Percentiles rank a stretch among this genome's conserved stretches.
Conservation (phyloP, 2,329 filamentous ascomycete species). For the Dothiorella sarmentorum region DNA sequence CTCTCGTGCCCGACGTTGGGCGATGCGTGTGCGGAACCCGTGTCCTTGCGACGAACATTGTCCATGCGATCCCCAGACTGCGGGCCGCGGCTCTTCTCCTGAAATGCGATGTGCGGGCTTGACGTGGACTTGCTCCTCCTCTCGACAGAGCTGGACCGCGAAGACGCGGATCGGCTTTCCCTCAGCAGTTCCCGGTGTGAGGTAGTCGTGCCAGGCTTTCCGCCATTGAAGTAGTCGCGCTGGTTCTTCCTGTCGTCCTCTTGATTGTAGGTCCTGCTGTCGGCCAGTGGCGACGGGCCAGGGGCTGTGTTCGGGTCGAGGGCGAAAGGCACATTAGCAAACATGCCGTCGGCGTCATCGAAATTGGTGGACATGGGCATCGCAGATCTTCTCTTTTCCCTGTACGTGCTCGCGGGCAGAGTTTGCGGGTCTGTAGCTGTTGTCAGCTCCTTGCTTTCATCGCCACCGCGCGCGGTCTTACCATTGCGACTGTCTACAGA, state of each 20-base stretch:
- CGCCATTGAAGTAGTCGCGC: conserved; percentile 45
- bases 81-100: conserved; percentile 72
- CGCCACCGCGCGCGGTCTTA: conserved; percentile 21
- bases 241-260: conserved; percentile 28
- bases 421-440: conserved; percentile 55
- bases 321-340: conserved; percentile 45
- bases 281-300: conserved; percentile 37
- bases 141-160: conserved; percentile 46
- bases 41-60: conserved; percentile 45
- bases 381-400: conserved; percentile 71
- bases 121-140: conserved; percentile 37
- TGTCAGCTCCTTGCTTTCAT: background rate
- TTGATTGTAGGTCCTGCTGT: conserved; percentile 29
- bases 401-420: conserved; percentile 72
- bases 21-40: conserved; percentile 25
- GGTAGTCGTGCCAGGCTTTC: conserved; percentile 27
- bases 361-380: conserved; percentile 59
- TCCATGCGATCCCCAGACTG: conserved; percentile 51
- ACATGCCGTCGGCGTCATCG: conserved; percentile 54
- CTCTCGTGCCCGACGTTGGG: conserved; percentile 49
- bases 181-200: conserved; percentile 41
- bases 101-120: conserved; percentile 88
- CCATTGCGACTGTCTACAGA: conserved; percentile 34
- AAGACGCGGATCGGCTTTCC: conserved; percentile 37
- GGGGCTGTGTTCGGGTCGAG: conserved; percentile 49